Evolutionary conservation across 2,329 filamentous ascomycete genomes (phyloP).

Genomic region (Pseudogymnoascus verrucosus): DNA sequence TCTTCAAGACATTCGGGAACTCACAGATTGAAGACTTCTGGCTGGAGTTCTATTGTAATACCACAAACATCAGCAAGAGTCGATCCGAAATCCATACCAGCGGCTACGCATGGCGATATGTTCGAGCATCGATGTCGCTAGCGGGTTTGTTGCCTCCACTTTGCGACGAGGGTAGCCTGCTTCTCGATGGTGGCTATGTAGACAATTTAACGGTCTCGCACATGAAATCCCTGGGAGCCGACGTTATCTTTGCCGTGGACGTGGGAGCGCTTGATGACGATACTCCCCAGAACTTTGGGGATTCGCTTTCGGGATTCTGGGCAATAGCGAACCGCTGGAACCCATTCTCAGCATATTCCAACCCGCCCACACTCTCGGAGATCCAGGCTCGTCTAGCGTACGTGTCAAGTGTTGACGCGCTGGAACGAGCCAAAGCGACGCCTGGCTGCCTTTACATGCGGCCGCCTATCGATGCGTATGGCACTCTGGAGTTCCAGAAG

Average conservation of each 20-base stretch:
- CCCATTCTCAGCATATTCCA: constrained; percentile 78
- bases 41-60: constrained; percentile 99
- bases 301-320: constrained; percentile 93
- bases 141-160: constrained; percentile 87
- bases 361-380: constrained; percentile 89
- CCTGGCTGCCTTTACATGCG: constrained; percentile 94
- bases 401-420: constrained; percentile 85
- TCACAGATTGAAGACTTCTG: constrained; percentile 98
- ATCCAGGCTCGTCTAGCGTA: constrained; percentile 94
- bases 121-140: constrained; percentile 92
- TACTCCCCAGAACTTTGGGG: constrained; percentile 84
- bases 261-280: constrained; percentile 90
- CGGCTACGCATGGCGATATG: constrained; percentile 95
- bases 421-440: constrained; percentile 86
- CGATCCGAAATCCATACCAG: constrained; percentile 88
- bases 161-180: constrained; percentile 94
- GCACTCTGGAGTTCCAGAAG: constrained; percentile 91
- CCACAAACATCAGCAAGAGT: constrained; percentile 95
- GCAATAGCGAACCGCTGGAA: constrained; percentile 95
- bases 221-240: constrained; percentile 90
- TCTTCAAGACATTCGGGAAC: constrained; percentile 97
- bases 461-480: constrained; percentile 86
- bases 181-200: constrained; percentile 92
- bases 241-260: constrained; percentile 92
- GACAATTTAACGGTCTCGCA: constrained; percentile 95